A percentile compares a stretch with the other conserved stretches of the same genome.
Conservation (phyloP, 2,329 filamentous ascomycete species). For the Trichoderma arundinaceum region DNA sequence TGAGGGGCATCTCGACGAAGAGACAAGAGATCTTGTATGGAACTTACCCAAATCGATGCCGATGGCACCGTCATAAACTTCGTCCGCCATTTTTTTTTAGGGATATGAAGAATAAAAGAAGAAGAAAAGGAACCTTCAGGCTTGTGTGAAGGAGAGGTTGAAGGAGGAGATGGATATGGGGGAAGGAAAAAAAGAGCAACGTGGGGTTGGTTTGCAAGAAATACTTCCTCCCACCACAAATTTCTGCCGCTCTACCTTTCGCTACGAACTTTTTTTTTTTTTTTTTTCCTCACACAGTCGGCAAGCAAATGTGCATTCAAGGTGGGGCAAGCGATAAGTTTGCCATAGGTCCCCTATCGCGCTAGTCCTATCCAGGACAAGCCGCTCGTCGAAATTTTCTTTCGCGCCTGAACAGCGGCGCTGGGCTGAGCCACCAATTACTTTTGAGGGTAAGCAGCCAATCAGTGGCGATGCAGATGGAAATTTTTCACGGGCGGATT, state of each 20-base stretch:
- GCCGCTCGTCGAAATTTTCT: slow-evolving; percentile 30
- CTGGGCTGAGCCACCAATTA: slow-evolving; percentile 12
- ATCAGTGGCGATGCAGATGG: slow-evolving; percentile 2
- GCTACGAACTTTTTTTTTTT: slow-evolving; percentile 44
- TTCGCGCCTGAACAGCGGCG: slow-evolving; percentile 3
- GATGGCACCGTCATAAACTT: slow-evolving; percentile 99
- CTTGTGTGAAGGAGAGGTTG: slow-evolving; percentile 37
- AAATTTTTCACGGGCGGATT: slow-evolving; percentile 6
- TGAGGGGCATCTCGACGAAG: slow-evolving; percentile 25
- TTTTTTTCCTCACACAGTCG: slow-evolving; percentile 31
- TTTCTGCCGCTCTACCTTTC: slow-evolving; percentile 38
- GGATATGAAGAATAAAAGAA: slow-evolving; percentile 3
- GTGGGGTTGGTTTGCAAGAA: slow-evolving; percentile 48
- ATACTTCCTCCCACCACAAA: slow-evolving; percentile 44
- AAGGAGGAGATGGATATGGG: slow-evolving; percentile 38
- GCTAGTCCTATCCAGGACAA: slow-evolving; percentile 25
- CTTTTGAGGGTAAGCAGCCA: slow-evolving; percentile 9
- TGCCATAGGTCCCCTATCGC: slow-evolving; percentile 9
- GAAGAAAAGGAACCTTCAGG: slow-evolving; percentile 32
- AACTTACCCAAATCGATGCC: slow-evolving; percentile 97
- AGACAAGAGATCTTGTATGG: slow-evolving; percentile 19
- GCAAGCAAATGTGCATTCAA: slow-evolving; percentile 27
- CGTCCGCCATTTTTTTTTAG: slow-evolving; percentile 79
- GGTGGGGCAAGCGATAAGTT: slow-evolving; percentile 31
- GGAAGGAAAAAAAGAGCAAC: slow-evolving; percentile 37